Base-by-base conservation (phyloP, 2,329 filamentous ascomycete genomes). In the Claviceps pazoutovae region DNA sequence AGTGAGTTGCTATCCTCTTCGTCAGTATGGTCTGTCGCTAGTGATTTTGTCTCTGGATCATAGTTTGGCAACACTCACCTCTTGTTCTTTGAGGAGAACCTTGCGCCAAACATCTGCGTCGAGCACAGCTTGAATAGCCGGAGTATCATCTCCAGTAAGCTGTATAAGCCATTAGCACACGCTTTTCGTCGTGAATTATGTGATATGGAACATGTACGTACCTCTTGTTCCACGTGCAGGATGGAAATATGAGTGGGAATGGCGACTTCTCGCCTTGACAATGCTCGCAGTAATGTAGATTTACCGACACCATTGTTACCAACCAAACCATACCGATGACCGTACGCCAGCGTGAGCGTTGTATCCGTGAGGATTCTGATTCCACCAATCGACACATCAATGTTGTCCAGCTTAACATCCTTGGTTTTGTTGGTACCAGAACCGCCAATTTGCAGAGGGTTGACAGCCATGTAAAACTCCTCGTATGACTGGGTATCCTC, bases 381-480 rank as follows among this genome's bases (percentile, higher is more conserved):
- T 52, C 91, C 91, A 56, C 87, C 83, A 63, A 98, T 96, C 44
- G 88, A 86, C 51, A 98, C 86, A 68, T 98, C 93, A 64, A 95
- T 88, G 61, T 87, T 89, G 69, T 98, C 93, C 59, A 98, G 75
- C 73, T 97, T 98, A 76, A 98, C 90, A 66, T 98, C 93, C 76
- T 98, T 98, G 69, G 90, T 95, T 82, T 97, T 98, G 59, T 81
- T 79, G 54, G 85, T 72, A 36, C 83, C 78, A 52, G 79, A 68
- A 58, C 76, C 72, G 51, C 89, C 91, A 55, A 97, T 63, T 66
- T 97, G 91, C 56, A 98, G 78, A 55, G 93, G 93, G 68, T 98
- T 98, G 74, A 98, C 93, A 51, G 88, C 85, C 93, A 98, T 97
- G 79, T 95, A 98, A 72, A 98, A 97, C 67, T 98, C 93, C 70